Evolutionary conservation across 192 early-diverging fungal genomes (phyloP).

Genomic region (Obelidium mucronatum): DNA sequence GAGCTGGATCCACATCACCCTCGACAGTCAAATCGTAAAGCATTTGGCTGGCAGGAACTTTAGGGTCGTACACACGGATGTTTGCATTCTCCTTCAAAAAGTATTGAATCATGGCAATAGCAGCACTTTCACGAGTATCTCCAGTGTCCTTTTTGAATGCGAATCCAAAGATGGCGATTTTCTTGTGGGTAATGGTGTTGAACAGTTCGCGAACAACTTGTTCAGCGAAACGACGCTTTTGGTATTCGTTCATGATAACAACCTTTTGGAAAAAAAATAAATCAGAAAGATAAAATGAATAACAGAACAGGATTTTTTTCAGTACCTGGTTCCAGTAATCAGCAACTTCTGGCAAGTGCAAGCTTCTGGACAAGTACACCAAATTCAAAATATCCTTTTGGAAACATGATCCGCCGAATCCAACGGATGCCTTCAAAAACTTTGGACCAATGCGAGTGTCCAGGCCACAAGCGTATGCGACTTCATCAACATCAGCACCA

Average conservation of each 20-base stretch:
- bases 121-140: conserved; percentile 91
- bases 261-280: conserved; percentile 42
- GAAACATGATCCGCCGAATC: conserved; percentile 96
- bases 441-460: conserved; percentile 88
- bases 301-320: not conserved
- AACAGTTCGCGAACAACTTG: conserved; percentile 76
- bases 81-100: conserved; percentile 80
- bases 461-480: conserved; percentile 87
- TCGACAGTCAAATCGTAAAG: conserved; percentile 64
- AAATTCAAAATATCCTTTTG: conserved; percentile 95
- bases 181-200: conserved; percentile 82
- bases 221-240: conserved; percentile 83
- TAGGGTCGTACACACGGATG: conserved; percentile 88
- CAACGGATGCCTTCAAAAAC: conserved; percentile 90
- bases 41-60: conserved; percentile 79
- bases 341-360: conserved; percentile 88
- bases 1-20: conserved; percentile 34
- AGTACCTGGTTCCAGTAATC: conserved; percentile 86
- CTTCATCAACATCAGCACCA: conserved; percentile 89
- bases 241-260: conserved; percentile 90
- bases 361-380: conserved; percentile 84
- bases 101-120: conserved; percentile 82
- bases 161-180: conserved; percentile 85
- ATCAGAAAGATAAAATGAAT: not conserved
- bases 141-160: conserved; percentile 96